These are phyloP conservation scores for Verticillium albo-atrum DNA, from an alignment of 2,329 filamentous ascomycete genomes.

Conservation along the genomic window DNA sequence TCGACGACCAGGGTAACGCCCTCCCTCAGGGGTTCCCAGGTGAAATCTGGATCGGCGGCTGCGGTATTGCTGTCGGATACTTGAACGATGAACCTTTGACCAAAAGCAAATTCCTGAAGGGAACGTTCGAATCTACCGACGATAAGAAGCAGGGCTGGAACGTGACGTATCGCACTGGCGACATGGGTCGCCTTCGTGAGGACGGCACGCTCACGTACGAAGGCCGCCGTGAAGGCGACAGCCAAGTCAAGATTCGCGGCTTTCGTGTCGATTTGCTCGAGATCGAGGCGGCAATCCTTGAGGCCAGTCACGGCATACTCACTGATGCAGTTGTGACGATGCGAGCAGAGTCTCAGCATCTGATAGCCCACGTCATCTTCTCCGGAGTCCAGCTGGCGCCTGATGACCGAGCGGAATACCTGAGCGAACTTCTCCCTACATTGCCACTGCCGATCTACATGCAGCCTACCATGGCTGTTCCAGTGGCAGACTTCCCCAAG, in stretches of 20 bases:
- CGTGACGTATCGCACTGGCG: slow-evolving; percentile 36
- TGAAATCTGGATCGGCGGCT: slow-evolving; percentile 26
- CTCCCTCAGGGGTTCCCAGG: slow-evolving; percentile 31
- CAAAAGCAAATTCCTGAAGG: neutral
- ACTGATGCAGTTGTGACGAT: slow-evolving; percentile 17
- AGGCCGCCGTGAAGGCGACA: slow-evolving; percentile 35
- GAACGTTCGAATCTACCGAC: neutral
- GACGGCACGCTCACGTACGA: slow-evolving; percentile 20
- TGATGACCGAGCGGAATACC: neutral
- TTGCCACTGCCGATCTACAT: slow-evolving; percentile 28
- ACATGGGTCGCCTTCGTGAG: slow-evolving; percentile 25
- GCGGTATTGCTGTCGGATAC: slow-evolving; percentile 27
- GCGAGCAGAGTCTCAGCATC: slow-evolving; percentile 11
- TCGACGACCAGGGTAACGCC: slow-evolving; percentile 27
- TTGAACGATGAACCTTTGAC: slow-evolving; percentile 14
- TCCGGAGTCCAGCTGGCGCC: neutral
- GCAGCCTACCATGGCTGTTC: slow-evolving; percentile 21
- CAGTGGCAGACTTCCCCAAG: slow-evolving; percentile 21
- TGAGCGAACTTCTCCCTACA: slow-evolving; percentile 7
- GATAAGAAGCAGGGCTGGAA: slow-evolving; percentile 7
- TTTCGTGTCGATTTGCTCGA: slow-evolving; percentile 43
- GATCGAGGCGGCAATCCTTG: slow-evolving; percentile 18
- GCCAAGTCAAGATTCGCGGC: slow-evolving; percentile 40
- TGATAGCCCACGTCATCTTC: slow-evolving; percentile 24
- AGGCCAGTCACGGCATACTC: slow-evolving; percentile 11